Base-by-base conservation (phyloP, 2,329 filamentous ascomycete genomes). In the Aureobasidium sp. region DNA sequence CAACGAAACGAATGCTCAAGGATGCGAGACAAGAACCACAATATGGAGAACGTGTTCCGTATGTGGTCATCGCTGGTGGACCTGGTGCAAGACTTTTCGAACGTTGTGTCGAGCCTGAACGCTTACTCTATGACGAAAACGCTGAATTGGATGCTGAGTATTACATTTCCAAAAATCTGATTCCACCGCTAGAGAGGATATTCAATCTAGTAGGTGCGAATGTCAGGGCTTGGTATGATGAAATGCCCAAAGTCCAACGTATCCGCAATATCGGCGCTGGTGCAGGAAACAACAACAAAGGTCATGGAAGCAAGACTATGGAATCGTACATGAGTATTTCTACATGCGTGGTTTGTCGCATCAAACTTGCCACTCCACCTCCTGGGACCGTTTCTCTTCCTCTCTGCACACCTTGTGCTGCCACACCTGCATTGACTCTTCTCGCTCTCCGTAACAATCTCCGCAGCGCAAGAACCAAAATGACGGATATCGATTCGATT, bases 191-290 rank as follows among this genome's bases (percentile, higher is more conserved):
- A 0, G 95, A 98, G 78, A 91, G 96, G 33, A 98, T 99, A 70
- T 98, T 99, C 82, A 97, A 96, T 74, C 90, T 99, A 3, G 93
- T 98, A 3, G 96, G 96, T 9, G 96, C 94, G 38, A 97, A 96
- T 75, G 93, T 98, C 0, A 84, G 93, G 23, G 87, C 89, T 67
- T 99, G 96, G 96, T 98, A 94, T 74, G 94, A 97, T 69, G 94
- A 98, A 79, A 97, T 98, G 94, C 95, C 95, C 53, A 97, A 97
- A 77, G 85, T 96, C 25, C 92, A 94, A 74, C 90, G 91, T 11
- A 88, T 95, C 53, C 87, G 91, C 33, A 88, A 87, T 64, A 80
- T 93, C n/a, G 84, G 86, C 68, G 50, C 8, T 36, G 13, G 33
- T 8, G 33, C 7, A 36, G 33, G 33, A 36, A 36, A 36, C 7